These are phyloP conservation scores for Citrus reticulata DNA, from an alignment of 345 rosid genomes.

Conservation along the genomic window DNA sequence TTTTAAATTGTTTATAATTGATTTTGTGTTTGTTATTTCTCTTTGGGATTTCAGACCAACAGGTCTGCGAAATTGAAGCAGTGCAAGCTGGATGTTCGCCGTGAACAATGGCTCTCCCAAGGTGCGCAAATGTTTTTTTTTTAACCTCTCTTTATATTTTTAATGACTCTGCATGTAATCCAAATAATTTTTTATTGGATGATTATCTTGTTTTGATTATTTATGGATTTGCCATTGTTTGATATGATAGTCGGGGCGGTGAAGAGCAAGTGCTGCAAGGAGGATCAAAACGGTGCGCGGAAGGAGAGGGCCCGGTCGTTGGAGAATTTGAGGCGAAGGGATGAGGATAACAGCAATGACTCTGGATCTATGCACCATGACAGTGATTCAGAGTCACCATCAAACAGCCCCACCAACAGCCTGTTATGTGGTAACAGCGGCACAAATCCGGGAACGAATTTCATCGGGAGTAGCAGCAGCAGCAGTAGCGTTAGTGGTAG, in stretches of 20 bases:
- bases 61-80: constrained; percentile 93
- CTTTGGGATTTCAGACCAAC: constrained; percentile 49
- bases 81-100: constrained; percentile 89
- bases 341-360: constrained; percentile 29
- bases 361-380: constrained; percentile 41
- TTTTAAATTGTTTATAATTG: not conserved
- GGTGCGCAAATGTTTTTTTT: constrained; percentile 32
- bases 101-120: constrained; percentile 98
- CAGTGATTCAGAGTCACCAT: constrained; percentile 54
- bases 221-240: constrained; percentile 10
- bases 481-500: constrained; percentile 58
- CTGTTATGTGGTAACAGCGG: constrained; percentile 34
- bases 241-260: constrained; percentile 36
- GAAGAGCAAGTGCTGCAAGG: constrained; percentile 51
- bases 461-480: constrained; percentile 51
- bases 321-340: constrained; percentile 38
- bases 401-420: constrained; percentile 51
- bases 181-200: not conserved
- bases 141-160: not conserved
- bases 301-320: constrained; percentile 32
- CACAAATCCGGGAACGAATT: constrained; percentile 45
- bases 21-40: not conserved
- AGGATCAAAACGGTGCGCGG: constrained; percentile 31
- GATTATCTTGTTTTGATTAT: not conserved
- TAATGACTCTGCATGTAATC: not conserved